These are phyloP conservation scores for Neurospora discreta DNA, from an alignment of 495 filamentous ascomycete species.

Conservation along the genomic window DNA sequence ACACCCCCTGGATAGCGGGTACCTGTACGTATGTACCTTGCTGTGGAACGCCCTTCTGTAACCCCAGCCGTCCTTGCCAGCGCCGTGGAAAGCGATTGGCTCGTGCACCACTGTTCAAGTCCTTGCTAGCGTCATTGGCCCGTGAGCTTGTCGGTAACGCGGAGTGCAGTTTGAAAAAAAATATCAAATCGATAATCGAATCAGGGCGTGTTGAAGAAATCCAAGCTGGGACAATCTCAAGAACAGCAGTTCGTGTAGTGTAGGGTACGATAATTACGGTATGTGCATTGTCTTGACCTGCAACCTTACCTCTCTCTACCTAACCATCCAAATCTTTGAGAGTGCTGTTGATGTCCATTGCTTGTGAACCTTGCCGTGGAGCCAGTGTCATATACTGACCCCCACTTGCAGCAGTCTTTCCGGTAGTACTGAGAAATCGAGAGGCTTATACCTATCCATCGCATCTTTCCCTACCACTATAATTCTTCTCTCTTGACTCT, in stretches of 20 bases:
- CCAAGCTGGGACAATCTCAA: not conserved
- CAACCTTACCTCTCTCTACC: not conserved
- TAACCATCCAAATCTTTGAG: not conserved
- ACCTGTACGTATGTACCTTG: not conserved
- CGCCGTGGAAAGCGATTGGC: not conserved
- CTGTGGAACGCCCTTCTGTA: not conserved
- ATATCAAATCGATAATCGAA: not conserved
- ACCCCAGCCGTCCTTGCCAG: not conserved
- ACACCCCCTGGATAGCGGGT: not conserved
- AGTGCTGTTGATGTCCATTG: not conserved
- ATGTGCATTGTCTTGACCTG: not conserved
- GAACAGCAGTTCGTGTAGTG: not conserved
- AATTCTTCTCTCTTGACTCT: not conserved
- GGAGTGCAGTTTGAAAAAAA: constrained; percentile 1
- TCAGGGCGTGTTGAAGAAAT: not conserved
- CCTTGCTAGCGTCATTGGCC: constrained; percentile 10
- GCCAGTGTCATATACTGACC: not conserved
- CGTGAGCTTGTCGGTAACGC: not conserved
- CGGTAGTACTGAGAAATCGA: not conserved
- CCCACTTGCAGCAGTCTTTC: not conserved
- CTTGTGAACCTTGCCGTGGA: not conserved
- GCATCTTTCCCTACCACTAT: not conserved
- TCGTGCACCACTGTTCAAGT: not conserved
- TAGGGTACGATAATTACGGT: not conserved
- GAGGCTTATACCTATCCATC: not conserved